These are phyloP conservation scores for Kwoniella heveanensis DNA, from an alignment of 768 basidiomycete genomes.

Conservation along the genomic window DNA sequence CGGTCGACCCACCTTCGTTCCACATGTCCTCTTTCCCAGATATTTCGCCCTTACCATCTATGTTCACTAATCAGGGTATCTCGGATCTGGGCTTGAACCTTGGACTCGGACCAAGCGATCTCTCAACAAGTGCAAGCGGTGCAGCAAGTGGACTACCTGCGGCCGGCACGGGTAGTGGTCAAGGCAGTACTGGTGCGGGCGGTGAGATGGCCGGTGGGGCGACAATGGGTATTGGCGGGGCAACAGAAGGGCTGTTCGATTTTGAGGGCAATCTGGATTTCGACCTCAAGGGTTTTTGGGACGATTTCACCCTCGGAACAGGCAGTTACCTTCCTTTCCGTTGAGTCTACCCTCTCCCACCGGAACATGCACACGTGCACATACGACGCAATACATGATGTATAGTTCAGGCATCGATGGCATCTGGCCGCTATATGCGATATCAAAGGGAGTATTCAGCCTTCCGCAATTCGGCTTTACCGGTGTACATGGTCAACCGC, in stretches of 20 bases:
- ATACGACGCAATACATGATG: background rate
- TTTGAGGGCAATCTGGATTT: slow-evolving; percentile 44
- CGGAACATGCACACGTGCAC: no score
- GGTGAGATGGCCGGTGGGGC: background rate
- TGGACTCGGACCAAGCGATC: background rate
- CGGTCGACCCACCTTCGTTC: slow-evolving; percentile 12
- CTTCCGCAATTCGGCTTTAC: no score
- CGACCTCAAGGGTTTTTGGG: slow-evolving; percentile 48
- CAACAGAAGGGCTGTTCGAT: slow-evolving; percentile 36
- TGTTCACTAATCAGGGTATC: background rate
- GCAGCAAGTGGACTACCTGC: background rate
- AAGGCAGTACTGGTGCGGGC: background rate
- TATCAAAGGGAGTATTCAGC: no score
- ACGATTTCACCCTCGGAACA: slow-evolving; percentile 45
- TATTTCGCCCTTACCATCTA: background rate
- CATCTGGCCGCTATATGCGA: background rate
- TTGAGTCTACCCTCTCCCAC: slow-evolving; percentile 14
- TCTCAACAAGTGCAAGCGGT: background rate
- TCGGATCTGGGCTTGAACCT: background rate
- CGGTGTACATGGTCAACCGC: no score
- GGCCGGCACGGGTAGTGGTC: background rate
- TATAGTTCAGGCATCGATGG: background rate
- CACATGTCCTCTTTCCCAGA: slow-evolving; percentile 16
- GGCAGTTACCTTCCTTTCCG: slow-evolving; percentile 43
- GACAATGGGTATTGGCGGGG: background rate